Conservation (phyloP, 495 filamentous ascomycete species). For the Podospora conica region DNA sequence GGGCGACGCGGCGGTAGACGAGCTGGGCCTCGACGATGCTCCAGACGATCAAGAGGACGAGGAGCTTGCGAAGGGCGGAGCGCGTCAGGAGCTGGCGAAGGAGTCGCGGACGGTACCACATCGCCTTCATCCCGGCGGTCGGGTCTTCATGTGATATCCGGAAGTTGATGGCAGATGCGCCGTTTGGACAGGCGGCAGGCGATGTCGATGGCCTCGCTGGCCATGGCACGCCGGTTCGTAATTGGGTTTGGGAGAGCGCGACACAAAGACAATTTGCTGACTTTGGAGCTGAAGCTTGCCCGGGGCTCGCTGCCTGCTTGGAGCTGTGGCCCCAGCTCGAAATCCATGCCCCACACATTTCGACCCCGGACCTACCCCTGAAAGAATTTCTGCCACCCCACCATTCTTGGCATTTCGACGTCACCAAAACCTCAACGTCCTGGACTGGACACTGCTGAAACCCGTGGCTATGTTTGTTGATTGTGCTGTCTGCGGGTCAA, state of each 20-base stretch:
- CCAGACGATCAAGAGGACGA: conserved; percentile 21
- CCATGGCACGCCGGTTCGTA: background rate
- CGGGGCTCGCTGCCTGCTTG: background rate
- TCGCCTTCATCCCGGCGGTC: conserved; percentile 15
- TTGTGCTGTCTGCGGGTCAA: background rate
- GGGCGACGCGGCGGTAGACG: conserved; percentile 25
- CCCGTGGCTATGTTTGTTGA: too few relatives aligned
- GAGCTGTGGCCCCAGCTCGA: background rate
- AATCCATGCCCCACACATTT: background rate
- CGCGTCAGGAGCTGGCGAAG: conserved; percentile 19
- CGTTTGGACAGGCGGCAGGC: background rate
- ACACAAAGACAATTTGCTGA: background rate
- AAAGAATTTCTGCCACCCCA: too few relatives aligned
- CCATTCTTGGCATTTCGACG: background rate
- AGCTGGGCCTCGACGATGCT: conserved; percentile 27
- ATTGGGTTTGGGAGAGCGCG: background rate
- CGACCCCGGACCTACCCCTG: background rate
- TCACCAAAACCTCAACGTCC: background rate
- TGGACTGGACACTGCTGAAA: background rate
- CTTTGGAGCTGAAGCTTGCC: background rate
- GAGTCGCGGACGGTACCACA: conserved; percentile 15
- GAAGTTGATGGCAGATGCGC: background rate
- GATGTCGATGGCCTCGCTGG: background rate
- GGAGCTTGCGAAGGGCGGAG: conserved; percentile 23
- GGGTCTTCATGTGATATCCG: conserved; percentile 8